These are phyloP conservation scores for Fusarium cicatricum DNA, from an alignment of 2,329 filamentous ascomycete genomes.

Conservation along the genomic window DNA sequence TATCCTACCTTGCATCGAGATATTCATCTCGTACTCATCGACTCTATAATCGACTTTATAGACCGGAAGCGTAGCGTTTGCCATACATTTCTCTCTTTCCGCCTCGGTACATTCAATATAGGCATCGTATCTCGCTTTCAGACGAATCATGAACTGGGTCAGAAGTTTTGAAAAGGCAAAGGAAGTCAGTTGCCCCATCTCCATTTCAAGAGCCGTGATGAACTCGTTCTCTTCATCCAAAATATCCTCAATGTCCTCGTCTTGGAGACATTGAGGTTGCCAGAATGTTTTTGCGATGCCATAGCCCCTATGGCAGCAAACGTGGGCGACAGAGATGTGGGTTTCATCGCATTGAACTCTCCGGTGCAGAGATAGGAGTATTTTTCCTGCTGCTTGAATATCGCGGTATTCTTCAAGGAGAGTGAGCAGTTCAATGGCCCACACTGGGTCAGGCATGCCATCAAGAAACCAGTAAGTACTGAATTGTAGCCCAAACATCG, in stretches of 20 bases:
- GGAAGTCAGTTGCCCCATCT: background rate
- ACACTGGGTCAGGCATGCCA: background rate
- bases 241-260: background rate
- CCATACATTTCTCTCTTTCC: background rate
- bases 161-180: background rate
- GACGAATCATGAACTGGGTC: background rate
- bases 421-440: background rate
- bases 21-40: background rate
- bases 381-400: background rate
- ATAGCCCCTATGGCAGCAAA: background rate
- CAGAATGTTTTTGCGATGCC: background rate
- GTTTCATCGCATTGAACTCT: background rate
- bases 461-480: background rate
- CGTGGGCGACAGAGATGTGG: background rate
- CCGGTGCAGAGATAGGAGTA: background rate
- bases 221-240: conserved; percentile 4
- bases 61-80: background rate
- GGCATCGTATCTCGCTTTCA: background rate
- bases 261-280: background rate
- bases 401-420: background rate
- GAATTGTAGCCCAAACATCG: background rate
- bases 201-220: background rate
- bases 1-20: background rate
- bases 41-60: background rate
- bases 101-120: background rate